Conservation (phyloP, 1,284 basidiomycete genomes). For the Apiotrichum brassicae region DNA sequence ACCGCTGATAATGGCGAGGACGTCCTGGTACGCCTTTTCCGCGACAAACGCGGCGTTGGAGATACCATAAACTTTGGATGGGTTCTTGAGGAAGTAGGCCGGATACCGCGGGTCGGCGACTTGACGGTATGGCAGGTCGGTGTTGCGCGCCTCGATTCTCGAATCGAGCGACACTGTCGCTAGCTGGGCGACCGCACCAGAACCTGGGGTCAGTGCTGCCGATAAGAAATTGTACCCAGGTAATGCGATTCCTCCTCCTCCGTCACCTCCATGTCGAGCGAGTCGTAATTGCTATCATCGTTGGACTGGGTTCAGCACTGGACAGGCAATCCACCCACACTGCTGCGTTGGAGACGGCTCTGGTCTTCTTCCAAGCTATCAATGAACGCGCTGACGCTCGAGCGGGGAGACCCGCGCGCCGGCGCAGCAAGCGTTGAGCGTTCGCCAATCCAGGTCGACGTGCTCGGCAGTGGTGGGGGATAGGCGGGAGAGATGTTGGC, state of each 20-base stretch:
- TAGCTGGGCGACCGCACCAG: conserved; percentile 15
- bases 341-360: not conserved
- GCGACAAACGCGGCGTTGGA: conserved; percentile 14
- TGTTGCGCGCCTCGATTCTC: conserved; percentile 6
- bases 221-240: conserved; percentile 10
- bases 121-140: conserved; percentile 16
- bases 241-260: conserved; percentile 23
- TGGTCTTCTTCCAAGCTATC: conserved; percentile 13
- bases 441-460: conserved; percentile 9
- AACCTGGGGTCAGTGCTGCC: conserved; percentile 7
- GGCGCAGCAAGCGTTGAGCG: conserved; percentile 1
- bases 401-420: no score
- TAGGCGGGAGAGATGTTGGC: no score
- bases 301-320: not conserved
- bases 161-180: conserved; percentile 13
- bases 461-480: not conserved
- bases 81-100: conserved; percentile 21
- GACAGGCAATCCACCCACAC: not conserved
- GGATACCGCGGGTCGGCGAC: conserved; percentile 18
- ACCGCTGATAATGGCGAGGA: conserved; percentile 2
- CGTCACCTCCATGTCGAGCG: conserved; percentile 17
- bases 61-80: conserved; percentile 15
- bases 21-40: conserved; percentile 15
- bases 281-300: conserved; percentile 11
- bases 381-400: conserved; percentile 7